Evolutionary conservation across 805 yeast species (phyloP), one percentile per base, ranked within the genome.

Genomic region (Candida ulmi): DNA sequence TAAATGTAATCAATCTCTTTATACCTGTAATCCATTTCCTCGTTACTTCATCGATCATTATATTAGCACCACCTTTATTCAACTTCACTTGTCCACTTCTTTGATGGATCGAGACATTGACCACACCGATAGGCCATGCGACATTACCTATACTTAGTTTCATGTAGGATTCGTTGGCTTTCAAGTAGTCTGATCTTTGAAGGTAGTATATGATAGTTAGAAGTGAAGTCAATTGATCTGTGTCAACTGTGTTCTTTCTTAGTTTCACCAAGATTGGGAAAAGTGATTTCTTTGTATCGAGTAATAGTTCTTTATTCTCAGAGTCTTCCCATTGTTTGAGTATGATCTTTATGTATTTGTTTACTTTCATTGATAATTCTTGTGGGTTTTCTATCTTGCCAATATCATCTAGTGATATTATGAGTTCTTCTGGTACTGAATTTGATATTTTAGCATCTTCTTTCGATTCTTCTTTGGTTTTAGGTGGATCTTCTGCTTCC

Each of bases 51-150:
- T 83, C 86, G 39, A 78, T 75, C 88, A 87, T 81, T 25, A 88
- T 82, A 55, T 83, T 84, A 12, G 93, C 80, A 23, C 67, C 64
- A 34, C 68, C 69, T 16, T 79, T 77, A 6, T 76, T 69, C 26
- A 82, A 72, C 47, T 73, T 75, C 41, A 71, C 68, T 38, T 75
- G 79, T 1, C 83, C 79, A 40, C 80, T 74, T 43, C 95, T 64
- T 11, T 79, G 80, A 56, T 87, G 96, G 42, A 88, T 85, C 36
- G 93, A 88, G 13, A 88, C 83, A 41, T 76, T 76, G 8, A 78
- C 66, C 12, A 88, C 84, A 21, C 96, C 96, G 47, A 87, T 83
- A 3, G 96, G 96, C 95, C 95, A 88, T 5, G 93, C 90, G 2
- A 83, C 87, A 49, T 86, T 85, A 1, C 96, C 96, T 15, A 88